These are phyloP conservation scores for Corylus heterophylla DNA, from an alignment of 306 rosid species.

Conservation along the genomic window DNA sequence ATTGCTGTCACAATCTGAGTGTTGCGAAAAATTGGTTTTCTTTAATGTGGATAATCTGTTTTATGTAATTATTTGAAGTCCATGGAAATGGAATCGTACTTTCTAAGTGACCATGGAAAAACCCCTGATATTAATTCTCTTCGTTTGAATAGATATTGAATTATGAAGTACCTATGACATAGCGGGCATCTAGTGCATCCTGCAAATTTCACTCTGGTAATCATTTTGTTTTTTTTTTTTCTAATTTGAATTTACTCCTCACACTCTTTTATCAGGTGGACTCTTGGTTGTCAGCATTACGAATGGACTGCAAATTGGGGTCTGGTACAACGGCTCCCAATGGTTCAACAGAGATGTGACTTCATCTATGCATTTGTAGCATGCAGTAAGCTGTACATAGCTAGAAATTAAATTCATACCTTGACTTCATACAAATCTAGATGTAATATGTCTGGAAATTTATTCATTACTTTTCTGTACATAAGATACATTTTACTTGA, in stretches of 20 bases:
- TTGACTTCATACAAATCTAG: conserved; percentile 20
- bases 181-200: background rate
- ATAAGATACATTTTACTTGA: conserved; percentile 22
- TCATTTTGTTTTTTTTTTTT: background rate
- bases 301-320: conserved; percentile 53
- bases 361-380: conserved; percentile 14
- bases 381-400: conserved; percentile 30
- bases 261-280: conserved; percentile 54
- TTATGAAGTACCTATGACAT: background rate
- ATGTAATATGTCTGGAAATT: conserved; percentile 1
- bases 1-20: background rate
- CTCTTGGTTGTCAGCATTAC: conserved; percentile 71
- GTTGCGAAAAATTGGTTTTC: background rate
- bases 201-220: background rate
- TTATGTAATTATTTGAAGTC: background rate
- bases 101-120: background rate
- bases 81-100: background rate
- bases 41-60: background rate
- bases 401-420: conserved; percentile 24
- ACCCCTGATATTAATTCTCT: background rate
- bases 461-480: conserved; percentile 24
- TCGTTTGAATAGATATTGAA: background rate
- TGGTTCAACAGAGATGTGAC: conserved; percentile 27
- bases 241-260: background rate
- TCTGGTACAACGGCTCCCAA: conserved; percentile 35